These are phyloP conservation scores for Cucumis cinereus DNA, from an alignment of 306 rosid species.

Conservation along the genomic window DNA sequence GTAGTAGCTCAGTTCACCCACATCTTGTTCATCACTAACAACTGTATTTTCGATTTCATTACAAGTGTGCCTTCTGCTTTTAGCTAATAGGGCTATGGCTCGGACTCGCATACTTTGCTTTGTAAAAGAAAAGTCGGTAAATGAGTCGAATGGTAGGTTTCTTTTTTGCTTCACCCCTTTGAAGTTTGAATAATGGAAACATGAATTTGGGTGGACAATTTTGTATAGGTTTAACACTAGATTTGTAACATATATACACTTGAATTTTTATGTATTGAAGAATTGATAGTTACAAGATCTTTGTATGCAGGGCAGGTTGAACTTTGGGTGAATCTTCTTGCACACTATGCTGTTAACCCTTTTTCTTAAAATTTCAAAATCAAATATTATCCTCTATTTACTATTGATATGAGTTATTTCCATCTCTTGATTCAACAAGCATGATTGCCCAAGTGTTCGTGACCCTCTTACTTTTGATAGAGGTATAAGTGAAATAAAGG, in stretches of 20 bases:
- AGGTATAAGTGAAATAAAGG: neutral
- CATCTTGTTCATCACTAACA: slow-evolving; percentile 30
- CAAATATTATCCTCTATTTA: neutral
- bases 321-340: no score
- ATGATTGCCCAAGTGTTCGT: neutral
- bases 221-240: slow-evolving; percentile 58
- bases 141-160: slow-evolving; percentile 35
- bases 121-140: slow-evolving; percentile 29
- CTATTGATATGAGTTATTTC: neutral
- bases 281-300: slow-evolving; percentile 18
- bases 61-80: slow-evolving; percentile 18
- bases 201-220: slow-evolving; percentile 44
- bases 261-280: neutral
- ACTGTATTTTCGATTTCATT: slow-evolving; percentile 6
- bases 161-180: slow-evolving; percentile 27
- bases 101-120: slow-evolving; percentile 14
- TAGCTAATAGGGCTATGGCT: neutral
- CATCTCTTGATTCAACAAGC: neutral
- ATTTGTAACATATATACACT: slow-evolving; percentile 30
- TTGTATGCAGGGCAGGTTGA: slow-evolving; percentile 18
- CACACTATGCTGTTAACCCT: no score
- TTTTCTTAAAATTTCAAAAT: neutral
- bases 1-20: slow-evolving; percentile 62
- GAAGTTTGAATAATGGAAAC: slow-evolving; percentile 27
- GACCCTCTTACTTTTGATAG: neutral